Conservation (phyloP, 1,284 basidiomycete genomes). For the Heterobasidion parviporum region DNA sequence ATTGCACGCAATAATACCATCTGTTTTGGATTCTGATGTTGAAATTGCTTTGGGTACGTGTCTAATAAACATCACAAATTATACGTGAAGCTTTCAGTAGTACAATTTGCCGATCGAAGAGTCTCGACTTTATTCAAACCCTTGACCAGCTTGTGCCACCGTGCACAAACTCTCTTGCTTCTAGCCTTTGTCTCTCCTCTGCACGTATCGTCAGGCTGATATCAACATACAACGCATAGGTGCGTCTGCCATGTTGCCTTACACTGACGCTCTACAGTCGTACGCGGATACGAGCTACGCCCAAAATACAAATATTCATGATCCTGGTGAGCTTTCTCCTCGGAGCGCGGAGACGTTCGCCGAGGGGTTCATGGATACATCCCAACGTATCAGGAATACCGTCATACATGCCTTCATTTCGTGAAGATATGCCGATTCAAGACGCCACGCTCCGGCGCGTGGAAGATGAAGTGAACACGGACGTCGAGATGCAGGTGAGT, state of each 20-base stretch:
- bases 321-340: background rate
- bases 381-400: too few relatives aligned
- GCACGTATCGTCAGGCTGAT: too few relatives aligned
- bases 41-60: background rate
- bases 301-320: background rate
- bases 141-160: too few relatives aligned
- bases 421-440: background rate
- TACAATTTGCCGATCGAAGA: too few relatives aligned
- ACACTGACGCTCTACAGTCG: background rate
- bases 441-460: slow-evolving; percentile 40
- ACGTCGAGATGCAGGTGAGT: slow-evolving; percentile 59
- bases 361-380: too few relatives aligned
- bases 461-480: slow-evolving; percentile 45
- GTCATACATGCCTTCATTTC: background rate
- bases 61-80: too few relatives aligned
- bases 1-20: background rate
- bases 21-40: background rate
- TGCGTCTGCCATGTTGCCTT: background rate
- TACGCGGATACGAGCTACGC: background rate
- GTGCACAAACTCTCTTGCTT: too few relatives aligned
- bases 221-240: background rate
- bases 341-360: background rate
- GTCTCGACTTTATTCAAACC: too few relatives aligned
- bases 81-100: too few relatives aligned
- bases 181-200: too few relatives aligned